Conservation (phyloP, 768 basidiomycete genomes). For the Macrolepiota fuliginosa region DNA sequence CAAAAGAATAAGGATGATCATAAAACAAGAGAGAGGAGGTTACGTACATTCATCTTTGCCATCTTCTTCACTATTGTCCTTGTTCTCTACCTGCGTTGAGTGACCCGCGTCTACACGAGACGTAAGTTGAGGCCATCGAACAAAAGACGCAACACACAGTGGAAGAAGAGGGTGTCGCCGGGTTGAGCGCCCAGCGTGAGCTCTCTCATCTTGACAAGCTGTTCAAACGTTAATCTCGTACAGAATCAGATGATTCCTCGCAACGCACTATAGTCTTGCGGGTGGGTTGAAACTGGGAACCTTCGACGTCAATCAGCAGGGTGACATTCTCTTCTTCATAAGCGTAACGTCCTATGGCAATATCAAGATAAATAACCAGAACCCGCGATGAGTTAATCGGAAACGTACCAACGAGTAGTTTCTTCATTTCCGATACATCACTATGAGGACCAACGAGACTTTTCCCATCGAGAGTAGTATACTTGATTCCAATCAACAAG, state of each 20-base stretch:
- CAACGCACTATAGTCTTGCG: conserved; percentile 40
- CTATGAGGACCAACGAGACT: conserved; percentile 32
- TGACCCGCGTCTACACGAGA: conserved; percentile 44
- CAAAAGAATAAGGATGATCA: not conserved
- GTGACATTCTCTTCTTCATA: conserved; percentile 39
- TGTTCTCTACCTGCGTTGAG: conserved; percentile 40
- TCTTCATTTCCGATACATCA: conserved; percentile 32
- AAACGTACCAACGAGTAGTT: conserved; percentile 34
- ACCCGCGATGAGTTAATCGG: not conserved
- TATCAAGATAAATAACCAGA: not conserved
- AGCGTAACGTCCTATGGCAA: conserved; percentile 24
- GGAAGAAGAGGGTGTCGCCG: conserved; percentile 56
- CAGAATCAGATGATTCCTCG: not conserved
- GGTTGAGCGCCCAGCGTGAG: conserved; percentile 42
- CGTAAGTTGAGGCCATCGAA: not conserved
- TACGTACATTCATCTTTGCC: conserved; percentile 50
- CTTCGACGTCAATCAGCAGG: conserved; percentile 41
- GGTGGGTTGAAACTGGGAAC: conserved; percentile 35
- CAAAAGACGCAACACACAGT: conserved; percentile 34
- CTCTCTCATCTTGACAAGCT: conserved; percentile 41
- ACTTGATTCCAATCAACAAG: conserved; percentile 35
- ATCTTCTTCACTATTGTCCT: conserved; percentile 46
- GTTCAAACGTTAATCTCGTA: not conserved
- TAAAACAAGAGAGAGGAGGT: not conserved
- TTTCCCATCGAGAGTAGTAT: conserved; percentile 19